A percentile compares a stretch with the other conserved stretches of the same genome.
Evolutionary conservation across 1,139 yeast species (phyloP).

Genomic region (Scheffersomyces illinoinensis): DNA sequence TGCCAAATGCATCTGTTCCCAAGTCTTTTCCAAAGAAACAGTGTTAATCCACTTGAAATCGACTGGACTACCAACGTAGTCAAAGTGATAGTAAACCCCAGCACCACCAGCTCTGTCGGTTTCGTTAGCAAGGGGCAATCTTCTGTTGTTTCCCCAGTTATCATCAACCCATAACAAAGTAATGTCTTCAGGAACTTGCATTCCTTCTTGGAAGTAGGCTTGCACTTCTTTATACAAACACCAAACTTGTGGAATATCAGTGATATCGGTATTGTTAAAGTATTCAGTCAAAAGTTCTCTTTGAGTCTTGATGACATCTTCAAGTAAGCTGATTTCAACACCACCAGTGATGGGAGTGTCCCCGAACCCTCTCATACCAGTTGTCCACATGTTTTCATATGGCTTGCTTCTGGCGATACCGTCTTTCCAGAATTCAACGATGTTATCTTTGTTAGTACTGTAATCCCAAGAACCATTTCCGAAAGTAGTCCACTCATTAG

Average conservation of each 20-base stretch:
- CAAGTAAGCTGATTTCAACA: conserved; percentile 12
- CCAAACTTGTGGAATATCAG: conserved; percentile 18
- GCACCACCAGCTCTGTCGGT: conserved; percentile 14
- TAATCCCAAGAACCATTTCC: conserved; percentile 19
- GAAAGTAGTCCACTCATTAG: conserved; percentile 14
- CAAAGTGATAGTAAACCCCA: conserved; percentile 18
- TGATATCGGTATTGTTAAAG: conserved; percentile 10
- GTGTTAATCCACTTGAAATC: conserved; percentile 17
- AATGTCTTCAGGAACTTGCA: conserved; percentile 19
- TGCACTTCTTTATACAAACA: conserved; percentile 20
- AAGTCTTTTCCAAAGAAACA: background rate
- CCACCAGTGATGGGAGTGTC: conserved; percentile 15
- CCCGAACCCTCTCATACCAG: conserved; percentile 20
- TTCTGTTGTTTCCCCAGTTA: conserved; percentile 19
- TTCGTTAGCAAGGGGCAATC: conserved; percentile 16
- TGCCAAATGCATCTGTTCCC: conserved; percentile 1
- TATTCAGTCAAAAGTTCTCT: conserved; percentile 11
- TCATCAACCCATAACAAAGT: conserved; percentile 20
- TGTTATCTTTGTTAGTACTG: conserved; percentile 15
- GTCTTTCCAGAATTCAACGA: conserved; percentile 14
- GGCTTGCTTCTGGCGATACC: conserved; percentile 15
- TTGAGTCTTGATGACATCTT: conserved; percentile 14
- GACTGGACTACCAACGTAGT: conserved; percentile 18
- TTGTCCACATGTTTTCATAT: conserved; percentile 17
- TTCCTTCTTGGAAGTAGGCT: conserved; percentile 16